Conservation (phyloP, 257 asterid genomes). For the Solanum etuberosum region DNA sequence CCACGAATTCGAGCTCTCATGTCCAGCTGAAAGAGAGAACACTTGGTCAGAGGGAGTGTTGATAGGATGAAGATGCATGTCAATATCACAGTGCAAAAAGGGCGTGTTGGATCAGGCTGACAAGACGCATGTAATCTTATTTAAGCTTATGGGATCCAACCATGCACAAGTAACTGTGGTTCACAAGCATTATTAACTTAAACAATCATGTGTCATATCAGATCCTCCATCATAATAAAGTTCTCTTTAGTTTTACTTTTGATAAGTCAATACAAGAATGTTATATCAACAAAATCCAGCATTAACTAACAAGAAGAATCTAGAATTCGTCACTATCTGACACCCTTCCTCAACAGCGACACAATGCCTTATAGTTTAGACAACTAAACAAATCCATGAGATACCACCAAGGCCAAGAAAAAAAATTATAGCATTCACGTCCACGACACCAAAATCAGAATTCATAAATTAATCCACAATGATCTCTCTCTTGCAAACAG, state of each 20-base stretch:
- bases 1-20: conserved; percentile 97
- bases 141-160: neutral
- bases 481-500: neutral
- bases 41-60: neutral
- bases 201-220: neutral
- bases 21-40: conserved; percentile 47
- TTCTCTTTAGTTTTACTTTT: neutral
- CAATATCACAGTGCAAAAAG: neutral
- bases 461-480: neutral
- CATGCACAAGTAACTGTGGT: neutral
- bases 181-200: neutral
- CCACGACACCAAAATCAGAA: neutral
- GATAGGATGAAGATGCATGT: neutral
- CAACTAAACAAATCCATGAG: neutral
- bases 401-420: neutral
- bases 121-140: neutral
- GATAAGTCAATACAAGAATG: neutral
- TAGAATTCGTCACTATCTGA: neutral
- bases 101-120: neutral
- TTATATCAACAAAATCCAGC: neutral
- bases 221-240: neutral
- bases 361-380: neutral
- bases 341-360: neutral
- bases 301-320: neutral
- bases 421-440: neutral